Base-by-base conservation (phyloP, 192 early-diverging fungal species). In the Dissophora globulifera region DNA sequence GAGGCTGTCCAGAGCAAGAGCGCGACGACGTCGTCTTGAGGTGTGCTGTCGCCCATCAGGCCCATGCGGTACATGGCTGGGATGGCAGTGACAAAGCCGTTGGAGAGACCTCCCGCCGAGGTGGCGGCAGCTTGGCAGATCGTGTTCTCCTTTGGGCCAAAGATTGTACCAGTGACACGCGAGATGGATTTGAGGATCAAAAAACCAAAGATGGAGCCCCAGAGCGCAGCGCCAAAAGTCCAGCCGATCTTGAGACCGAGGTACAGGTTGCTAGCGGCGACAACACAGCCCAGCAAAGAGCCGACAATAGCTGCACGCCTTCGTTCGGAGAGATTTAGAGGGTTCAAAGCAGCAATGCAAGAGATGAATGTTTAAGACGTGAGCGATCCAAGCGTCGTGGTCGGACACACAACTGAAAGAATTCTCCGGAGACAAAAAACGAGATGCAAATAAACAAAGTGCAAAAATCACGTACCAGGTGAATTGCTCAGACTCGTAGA, bases 201-300 rank as follows among this genome's bases (percentile, higher is more conserved):
- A 67, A 88, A 86, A 30, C 81, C 80, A 75, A 86, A 90, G 33
- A 84, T 86, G 52, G 83, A 78, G 41, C 82, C 83, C 65, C 84
- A 84, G 1, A 87, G 58, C 23, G 84, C 85, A 25, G 81, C 83
- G 58, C 83, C 82, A 48, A 85, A 86, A 2, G 86, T 82, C 83
- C 85, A 87, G 11, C 83, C 83, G 50, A 83, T 83, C 79, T 87
- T 91, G 31, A 91, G 63, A 69, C 90, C 90, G 40, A 91, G 79
- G 70, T 91, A 91, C 41, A 88, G 69, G 81, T 91, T 91, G 35
- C 87, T 89, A 4, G 90, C 90, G 57, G 83, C 83, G 50, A 91
- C 85, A 38, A 91, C 71, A 66, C 80, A 83, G 46, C 90, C 90
- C 15, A 91, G 56, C 3, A 91, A 31, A 22, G 81, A 84, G 19